phyloP scores from a whole-genome alignment of 495 filamentous ascomycete genomes.

The Podospora conica region DNA sequence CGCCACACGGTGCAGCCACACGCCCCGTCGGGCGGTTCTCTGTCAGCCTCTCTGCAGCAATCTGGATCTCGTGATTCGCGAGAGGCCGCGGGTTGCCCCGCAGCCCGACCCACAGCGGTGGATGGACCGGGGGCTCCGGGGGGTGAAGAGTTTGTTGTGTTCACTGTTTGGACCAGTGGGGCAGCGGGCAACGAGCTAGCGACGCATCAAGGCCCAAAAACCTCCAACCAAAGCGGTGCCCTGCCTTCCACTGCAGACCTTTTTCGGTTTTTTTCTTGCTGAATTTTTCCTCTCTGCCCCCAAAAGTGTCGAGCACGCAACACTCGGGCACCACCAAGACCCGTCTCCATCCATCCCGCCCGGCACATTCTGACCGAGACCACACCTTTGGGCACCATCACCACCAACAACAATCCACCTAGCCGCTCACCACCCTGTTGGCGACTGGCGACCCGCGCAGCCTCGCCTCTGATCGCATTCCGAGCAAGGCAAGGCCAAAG shows the following conservation, averaged over 20 bases:
- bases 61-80: constrained; percentile 14
- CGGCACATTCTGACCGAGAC: neutral
- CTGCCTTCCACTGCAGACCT: constrained; percentile 1
- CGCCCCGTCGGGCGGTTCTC: constrained; percentile 9
- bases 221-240: constrained; percentile 6
- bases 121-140: neutral
- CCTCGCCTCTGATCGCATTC: constrained; percentile 19
- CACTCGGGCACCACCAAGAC: constrained; percentile 2
- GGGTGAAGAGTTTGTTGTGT: neutral
- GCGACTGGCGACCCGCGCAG: neutral
- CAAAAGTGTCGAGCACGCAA: constrained; percentile 5
- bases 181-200: constrained; percentile 15
- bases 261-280: neutral
- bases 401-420: neutral
- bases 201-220: constrained; percentile 19
- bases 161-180: neutral
- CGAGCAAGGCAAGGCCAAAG: constrained; percentile 29
- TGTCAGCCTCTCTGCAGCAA: constrained; percentile 4
- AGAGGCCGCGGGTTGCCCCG: constrained; percentile 22
- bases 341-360: neutral
- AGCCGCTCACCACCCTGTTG: neutral
- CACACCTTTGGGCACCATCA: neutral
- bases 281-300: neutral
- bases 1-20: constrained; percentile 1
- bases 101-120: neutral